Conservation (phyloP, 306 rosid genomes). For the Vigna trinervia region DNA sequence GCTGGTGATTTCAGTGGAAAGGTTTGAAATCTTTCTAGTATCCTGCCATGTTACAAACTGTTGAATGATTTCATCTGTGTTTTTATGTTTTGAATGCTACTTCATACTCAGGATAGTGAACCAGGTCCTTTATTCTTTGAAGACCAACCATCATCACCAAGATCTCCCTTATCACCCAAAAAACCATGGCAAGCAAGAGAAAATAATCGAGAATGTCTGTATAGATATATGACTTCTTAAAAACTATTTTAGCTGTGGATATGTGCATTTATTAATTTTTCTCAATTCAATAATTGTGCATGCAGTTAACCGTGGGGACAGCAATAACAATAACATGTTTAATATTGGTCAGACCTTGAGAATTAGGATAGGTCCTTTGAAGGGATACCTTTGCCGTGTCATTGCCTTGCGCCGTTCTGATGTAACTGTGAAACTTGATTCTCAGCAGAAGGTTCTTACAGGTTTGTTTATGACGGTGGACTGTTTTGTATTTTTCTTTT, state of each 20-base stretch:
- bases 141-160: slow-evolving; percentile 80
- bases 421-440: slow-evolving; percentile 96
- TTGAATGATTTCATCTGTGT: slow-evolving; percentile 4
- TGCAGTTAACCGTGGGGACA: slow-evolving; percentile 79
- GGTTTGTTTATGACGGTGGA: slow-evolving; percentile 57
- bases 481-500: neutral
- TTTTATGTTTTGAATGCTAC: slow-evolving; percentile 36
- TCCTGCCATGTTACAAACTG: slow-evolving; percentile 12
- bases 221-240: slow-evolving; percentile 36
- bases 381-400: slow-evolving; percentile 97
- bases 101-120: slow-evolving; percentile 68
- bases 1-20: slow-evolving; percentile 60
- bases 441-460: slow-evolving; percentile 96
- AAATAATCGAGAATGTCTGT: slow-evolving; percentile 64
- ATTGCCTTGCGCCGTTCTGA: slow-evolving; percentile 84
- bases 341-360: slow-evolving; percentile 95
- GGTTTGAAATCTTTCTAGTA: slow-evolving; percentile 55
- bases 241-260: slow-evolving; percentile 39
- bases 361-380: slow-evolving; percentile 94
- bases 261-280: slow-evolving; percentile 33
- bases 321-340: slow-evolving; percentile 67
- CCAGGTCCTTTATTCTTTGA: slow-evolving; percentile 62
- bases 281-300: slow-evolving; percentile 36
- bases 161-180: slow-evolving; percentile 87
- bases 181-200: slow-evolving; percentile 79